phyloP scores from a whole-genome alignment of 495 filamentous ascomycete genomes.

The Podospora appendiculata region DNA sequence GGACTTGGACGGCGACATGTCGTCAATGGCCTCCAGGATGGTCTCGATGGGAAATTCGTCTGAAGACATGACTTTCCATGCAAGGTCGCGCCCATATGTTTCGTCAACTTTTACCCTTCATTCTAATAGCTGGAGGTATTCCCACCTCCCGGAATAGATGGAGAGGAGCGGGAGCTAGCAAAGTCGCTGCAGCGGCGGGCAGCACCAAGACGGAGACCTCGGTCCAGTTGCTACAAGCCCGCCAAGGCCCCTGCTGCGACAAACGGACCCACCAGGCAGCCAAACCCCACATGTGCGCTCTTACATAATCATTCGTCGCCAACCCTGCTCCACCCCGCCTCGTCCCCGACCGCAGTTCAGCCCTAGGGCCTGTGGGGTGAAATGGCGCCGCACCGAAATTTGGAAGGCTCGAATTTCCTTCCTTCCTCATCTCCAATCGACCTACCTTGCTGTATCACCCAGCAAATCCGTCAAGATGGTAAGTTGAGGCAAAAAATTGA shows the following conservation, averaged over 20 bases:
- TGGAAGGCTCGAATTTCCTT: slow-evolving; percentile 18
- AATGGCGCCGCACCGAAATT: slow-evolving; percentile 28
- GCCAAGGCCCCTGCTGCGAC: neutral
- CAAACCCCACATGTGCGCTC: neutral
- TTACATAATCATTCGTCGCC: slow-evolving; percentile 13
- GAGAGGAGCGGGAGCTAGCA: no score
- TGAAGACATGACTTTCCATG: slow-evolving; percentile 2
- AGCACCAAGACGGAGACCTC: no score
- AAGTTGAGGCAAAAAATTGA: slow-evolving; percentile 27
- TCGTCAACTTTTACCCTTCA: no score
- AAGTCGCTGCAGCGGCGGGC: no score
- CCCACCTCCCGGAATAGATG: no score
- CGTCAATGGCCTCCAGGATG: slow-evolving; percentile 22
- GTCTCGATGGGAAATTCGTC: slow-evolving; percentile 16
- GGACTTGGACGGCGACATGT: slow-evolving; percentile 18
- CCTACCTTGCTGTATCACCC: slow-evolving; percentile 18
- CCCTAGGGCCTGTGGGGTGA: slow-evolving; percentile 27
- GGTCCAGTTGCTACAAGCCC: neutral
- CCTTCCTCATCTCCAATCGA: slow-evolving; percentile 27
- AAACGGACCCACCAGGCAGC: neutral
- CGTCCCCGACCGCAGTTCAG: slow-evolving; percentile 13
- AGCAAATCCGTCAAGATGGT: slow-evolving; percentile 52
- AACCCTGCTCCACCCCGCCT: slow-evolving; percentile 10
- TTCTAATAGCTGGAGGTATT: no score
- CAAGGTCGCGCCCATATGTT: no score